These are phyloP conservation scores for Conticribra weissflogii DNA, from an alignment of 108 stramenopile genomes.

Conservation along the genomic window DNA sequence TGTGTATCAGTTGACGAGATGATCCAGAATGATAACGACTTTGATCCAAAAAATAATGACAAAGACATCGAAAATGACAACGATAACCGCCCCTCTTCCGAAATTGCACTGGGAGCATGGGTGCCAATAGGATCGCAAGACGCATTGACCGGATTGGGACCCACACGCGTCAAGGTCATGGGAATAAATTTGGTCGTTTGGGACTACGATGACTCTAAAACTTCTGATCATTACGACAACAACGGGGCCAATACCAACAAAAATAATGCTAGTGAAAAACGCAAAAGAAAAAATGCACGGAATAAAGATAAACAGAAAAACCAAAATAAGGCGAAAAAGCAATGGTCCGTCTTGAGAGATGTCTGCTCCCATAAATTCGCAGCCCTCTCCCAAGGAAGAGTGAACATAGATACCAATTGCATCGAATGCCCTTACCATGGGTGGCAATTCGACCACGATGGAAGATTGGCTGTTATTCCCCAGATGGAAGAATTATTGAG, in stretches of 20 bases:
- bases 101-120: neutral
- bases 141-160: neutral
- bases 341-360: conserved; percentile 1
- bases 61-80: neutral
- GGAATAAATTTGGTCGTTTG: neutral
- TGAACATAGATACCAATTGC: conserved; percentile 4
- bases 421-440: conserved; percentile 56
- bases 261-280: too few relatives aligned
- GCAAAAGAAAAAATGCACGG: too few relatives aligned
- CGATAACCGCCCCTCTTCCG: neutral
- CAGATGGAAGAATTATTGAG: conserved; percentile 11
- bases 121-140: neutral
- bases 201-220: neutral
- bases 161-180: neutral
- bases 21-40: too few relatives aligned
- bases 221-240: neutral
- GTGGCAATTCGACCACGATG: conserved; percentile 50
- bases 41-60: too few relatives aligned
- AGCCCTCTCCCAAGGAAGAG: neutral
- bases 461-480: conserved; percentile 32
- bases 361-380: conserved; percentile 1
- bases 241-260: too few relatives aligned
- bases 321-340: too few relatives aligned
- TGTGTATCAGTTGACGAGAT: too few relatives aligned
- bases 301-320: neutral